Evolutionary conservation across 1,284 basidiomycete species (phyloP).

Genomic region (Microbotryum silenes-acaulis): DNA sequence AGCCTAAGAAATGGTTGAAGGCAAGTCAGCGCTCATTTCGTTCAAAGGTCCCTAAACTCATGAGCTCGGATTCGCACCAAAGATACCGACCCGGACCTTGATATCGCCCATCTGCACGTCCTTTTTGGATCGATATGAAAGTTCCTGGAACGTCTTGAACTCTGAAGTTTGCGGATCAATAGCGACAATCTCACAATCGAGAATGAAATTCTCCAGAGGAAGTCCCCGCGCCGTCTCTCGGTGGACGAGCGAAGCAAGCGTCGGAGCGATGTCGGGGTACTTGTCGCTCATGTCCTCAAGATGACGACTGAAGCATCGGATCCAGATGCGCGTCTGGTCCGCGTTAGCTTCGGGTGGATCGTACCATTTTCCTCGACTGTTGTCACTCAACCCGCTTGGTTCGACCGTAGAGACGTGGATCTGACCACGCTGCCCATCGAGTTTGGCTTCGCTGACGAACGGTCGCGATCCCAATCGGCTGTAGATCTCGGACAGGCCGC

Average conservation of each 20-base stretch:
- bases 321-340: slow-evolving; percentile 41
- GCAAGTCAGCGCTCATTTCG: too few relatives aligned
- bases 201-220: slow-evolving; percentile 29
- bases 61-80: slow-evolving; percentile 34
- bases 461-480: slow-evolving; percentile 55
- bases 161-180: slow-evolving; percentile 59
- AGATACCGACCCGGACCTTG: slow-evolving; percentile 51
- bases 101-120: slow-evolving; percentile 62
- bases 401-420: slow-evolving; percentile 52
- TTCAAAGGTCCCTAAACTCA: too few relatives aligned
- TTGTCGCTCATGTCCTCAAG: slow-evolving; percentile 53
- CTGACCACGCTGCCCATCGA: slow-evolving; percentile 81
- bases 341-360: background rate
- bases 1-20: slow-evolving; percentile 24
- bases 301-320: slow-evolving; percentile 78
- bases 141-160: slow-evolving; percentile 72
- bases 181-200: slow-evolving; percentile 49
- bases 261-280: slow-evolving; percentile 74
- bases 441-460: slow-evolving; percentile 73
- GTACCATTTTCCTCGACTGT: slow-evolving; percentile 3
- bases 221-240: slow-evolving; percentile 37
- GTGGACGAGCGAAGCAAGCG: slow-evolving; percentile 44
- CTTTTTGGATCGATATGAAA: slow-evolving; percentile 77
- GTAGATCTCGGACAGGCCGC: slow-evolving; percentile 76
- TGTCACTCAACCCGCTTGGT: background rate